A percentile compares a stretch with the other conserved stretches of the same genome.
These are phyloP conservation scores for Draba incana DNA, from an alignment of 345 rosid species.

Conservation along the genomic window DNA sequence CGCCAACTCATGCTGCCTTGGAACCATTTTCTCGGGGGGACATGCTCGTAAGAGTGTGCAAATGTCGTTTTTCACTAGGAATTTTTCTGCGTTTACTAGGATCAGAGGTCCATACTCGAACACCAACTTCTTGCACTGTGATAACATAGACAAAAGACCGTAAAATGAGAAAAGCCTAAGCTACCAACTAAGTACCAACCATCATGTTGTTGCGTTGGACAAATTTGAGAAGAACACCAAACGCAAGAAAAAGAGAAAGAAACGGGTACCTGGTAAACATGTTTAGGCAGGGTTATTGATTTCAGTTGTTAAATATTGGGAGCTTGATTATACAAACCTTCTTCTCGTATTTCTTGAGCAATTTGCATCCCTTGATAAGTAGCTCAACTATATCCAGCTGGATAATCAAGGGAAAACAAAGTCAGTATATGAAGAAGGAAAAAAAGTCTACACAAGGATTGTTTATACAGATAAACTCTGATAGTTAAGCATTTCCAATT, in stretches of 20 bases:
- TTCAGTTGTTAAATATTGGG: not conserved
- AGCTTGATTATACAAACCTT: constrained; percentile 52
- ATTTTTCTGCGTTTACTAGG: constrained; percentile 75
- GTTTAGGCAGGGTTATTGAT: not conserved
- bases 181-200: not conserved
- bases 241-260: constrained; percentile 3
- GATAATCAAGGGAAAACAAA: constrained; percentile 17
- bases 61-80: constrained; percentile 75
- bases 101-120: constrained; percentile 84
- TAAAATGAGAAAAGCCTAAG: not conserved
- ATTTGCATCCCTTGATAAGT: constrained; percentile 82
- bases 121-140: constrained; percentile 85
- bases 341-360: constrained; percentile 60
- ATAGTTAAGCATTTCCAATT: not conserved
- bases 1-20: constrained; percentile 17
- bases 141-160: constrained; percentile 17
- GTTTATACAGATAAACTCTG: not conserved
- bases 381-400: constrained; percentile 69
- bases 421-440: not conserved
- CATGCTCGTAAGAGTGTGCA: constrained; percentile 84
- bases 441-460: not conserved
- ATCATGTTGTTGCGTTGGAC: not conserved
- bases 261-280: not conserved
- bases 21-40: constrained; percentile 28
- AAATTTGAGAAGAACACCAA: not conserved